Evolutionary conservation across 73 alveolate genomes (phyloP).

Genomic region (Durusdinium trenchii): DNA sequence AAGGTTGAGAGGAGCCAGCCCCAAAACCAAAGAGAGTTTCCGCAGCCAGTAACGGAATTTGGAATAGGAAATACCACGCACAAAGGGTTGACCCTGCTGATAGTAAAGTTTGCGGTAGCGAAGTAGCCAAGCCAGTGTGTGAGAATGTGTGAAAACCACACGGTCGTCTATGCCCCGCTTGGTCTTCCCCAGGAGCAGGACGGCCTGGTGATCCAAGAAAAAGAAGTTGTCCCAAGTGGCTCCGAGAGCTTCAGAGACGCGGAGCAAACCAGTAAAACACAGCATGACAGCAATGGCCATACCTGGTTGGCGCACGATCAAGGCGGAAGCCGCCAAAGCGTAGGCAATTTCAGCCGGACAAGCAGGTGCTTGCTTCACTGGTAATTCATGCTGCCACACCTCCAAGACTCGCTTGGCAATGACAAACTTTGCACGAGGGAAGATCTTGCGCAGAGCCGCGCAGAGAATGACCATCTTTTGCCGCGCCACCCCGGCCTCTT

Average conservation of each 20-base stretch:
- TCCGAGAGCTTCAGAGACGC: neutral
- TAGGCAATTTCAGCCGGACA: constrained; percentile 33
- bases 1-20: neutral
- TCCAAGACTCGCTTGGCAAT: neutral
- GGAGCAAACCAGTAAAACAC: constrained; percentile 36
- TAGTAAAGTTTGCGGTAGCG: neutral
- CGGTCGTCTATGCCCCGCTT: constrained; percentile 29
- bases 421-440: neutral
- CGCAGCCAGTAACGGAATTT: constrained; percentile 38
- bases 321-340: neutral
- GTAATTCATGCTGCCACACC: constrained; percentile 20
- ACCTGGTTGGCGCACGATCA: neutral
- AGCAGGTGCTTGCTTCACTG: constrained; percentile 55
- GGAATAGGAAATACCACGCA: neutral
- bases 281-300: neutral
- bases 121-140: neutral
- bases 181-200: constrained; percentile 10
- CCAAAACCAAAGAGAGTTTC: neutral
- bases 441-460: constrained; percentile 42
- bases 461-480: neutral
- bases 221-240: neutral
- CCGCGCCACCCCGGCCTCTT: neutral
- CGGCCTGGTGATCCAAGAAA: neutral
- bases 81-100: too few species aligned
- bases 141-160: constrained; percentile 1